These are phyloP conservation scores for Colletotrichum sansevieriae DNA, from an alignment of 2,329 filamentous ascomycete genomes.

Conservation along the genomic window DNA sequence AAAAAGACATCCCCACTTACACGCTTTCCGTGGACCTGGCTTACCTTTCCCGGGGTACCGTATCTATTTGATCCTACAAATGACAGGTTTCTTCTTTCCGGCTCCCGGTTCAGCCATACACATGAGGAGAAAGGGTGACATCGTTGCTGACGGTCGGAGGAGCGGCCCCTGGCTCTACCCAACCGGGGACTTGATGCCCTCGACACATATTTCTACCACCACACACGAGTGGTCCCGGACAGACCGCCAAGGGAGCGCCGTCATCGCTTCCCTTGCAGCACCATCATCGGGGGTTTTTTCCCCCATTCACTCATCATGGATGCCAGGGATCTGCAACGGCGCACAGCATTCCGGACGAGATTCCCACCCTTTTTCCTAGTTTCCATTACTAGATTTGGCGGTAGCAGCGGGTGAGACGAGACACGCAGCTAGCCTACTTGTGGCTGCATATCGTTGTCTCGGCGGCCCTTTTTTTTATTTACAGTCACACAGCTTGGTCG, in stretches of 20 bases:
- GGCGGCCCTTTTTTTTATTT: not conserved
- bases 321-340: not conserved
- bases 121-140: not conserved
- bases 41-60: not conserved
- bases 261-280: not conserved
- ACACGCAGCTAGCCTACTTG: slow-evolving; percentile 10
- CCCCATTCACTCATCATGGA: slow-evolving; percentile 1
- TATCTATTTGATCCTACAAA: not conserved
- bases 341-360: slow-evolving; percentile 12
- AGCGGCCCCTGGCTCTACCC: not conserved
- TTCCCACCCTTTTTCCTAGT: not conserved
- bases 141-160: slow-evolving; percentile 18
- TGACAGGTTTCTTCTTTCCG: slow-evolving; percentile 2
- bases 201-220: not conserved
- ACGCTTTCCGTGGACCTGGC: not conserved
- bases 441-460: not conserved
- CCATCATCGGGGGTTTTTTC: slow-evolving; percentile 5
- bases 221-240: not conserved
- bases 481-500: slow-evolving; percentile 24
- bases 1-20: not conserved
- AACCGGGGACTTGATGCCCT: not conserved
- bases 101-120: not conserved
- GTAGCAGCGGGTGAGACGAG: not conserved
- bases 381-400: not conserved
- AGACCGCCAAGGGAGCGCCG: not conserved